Conservation (phyloP, 208 protist genomes). For the Porcisia hertigi region DNA sequence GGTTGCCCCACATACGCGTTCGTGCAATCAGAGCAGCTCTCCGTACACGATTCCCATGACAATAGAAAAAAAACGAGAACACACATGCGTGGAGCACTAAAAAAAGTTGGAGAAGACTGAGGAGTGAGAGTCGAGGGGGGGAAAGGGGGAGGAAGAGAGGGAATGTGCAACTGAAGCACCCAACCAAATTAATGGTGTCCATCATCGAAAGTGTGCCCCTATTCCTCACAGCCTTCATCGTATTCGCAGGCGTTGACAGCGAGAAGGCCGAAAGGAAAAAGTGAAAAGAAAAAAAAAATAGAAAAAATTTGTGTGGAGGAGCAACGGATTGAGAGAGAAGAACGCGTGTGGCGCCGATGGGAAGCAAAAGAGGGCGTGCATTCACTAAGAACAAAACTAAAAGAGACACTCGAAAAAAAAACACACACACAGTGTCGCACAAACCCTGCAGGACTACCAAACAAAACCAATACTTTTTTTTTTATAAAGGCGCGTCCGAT, state of each 20-base stretch:
- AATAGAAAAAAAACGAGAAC: slow-evolving; percentile 4
- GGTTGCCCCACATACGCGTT: too few species aligned
- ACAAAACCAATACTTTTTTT: too few species aligned
- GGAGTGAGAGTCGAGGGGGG: slow-evolving; percentile 1
- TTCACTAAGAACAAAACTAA: too few species aligned
- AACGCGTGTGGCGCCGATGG: background rate
- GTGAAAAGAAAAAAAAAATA: background rate
- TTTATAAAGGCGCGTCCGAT: too few species aligned
- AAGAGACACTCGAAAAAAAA: too few species aligned
- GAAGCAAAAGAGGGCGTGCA: too few species aligned
- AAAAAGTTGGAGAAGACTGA: background rate
- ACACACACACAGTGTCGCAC: too few species aligned
- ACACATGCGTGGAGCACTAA: slow-evolving; percentile 8
- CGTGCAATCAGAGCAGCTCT: too few species aligned
- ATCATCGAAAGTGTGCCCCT: background rate
- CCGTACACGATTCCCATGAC: background rate
- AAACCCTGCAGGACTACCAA: too few species aligned
- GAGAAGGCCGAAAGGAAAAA: slow-evolving; percentile 21
- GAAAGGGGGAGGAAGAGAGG: slow-evolving; percentile 13
- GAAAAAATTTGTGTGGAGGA: background rate
- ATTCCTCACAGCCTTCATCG: too few species aligned
- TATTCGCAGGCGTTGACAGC: background rate
- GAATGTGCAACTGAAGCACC: background rate
- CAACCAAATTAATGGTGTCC: too few species aligned
- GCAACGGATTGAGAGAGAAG: background rate